Conservation (phyloP, 106 monocot genomes). For the Triglochin maritima region DNA sequence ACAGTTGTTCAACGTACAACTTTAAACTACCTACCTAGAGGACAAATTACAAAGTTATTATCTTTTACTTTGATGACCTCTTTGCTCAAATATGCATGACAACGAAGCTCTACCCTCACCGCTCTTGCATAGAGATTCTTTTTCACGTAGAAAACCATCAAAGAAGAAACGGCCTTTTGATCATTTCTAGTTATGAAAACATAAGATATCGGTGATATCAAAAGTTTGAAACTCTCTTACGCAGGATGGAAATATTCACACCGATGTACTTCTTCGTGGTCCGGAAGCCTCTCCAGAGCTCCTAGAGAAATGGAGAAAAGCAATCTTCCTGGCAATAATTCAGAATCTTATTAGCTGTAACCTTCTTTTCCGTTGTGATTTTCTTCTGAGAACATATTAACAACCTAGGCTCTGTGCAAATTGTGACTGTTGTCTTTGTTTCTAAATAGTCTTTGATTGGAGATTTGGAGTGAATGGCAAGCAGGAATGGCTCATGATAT, state of each 20-base stretch:
- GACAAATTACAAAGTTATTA: no score
- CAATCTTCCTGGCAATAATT: neutral
- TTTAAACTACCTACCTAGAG: no score
- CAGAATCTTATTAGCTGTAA: neutral
- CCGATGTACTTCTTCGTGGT: slow-evolving; percentile 92
- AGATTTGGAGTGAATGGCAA: no score
- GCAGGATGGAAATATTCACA: slow-evolving; percentile 94
- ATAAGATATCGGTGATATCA: neutral
- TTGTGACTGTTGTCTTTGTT: no score
- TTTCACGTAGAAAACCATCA: neutral
- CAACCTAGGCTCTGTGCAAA: no score
- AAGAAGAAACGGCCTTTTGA: neutral
- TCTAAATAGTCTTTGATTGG: no score
- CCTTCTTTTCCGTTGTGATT: neutral
- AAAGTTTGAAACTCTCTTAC: neutral
- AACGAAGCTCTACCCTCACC: neutral
- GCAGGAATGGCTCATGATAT: no score
- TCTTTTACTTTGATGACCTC: neutral
- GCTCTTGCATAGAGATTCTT: neutral
- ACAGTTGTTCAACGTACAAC: no score
- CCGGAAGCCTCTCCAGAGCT: slow-evolving; percentile 37
- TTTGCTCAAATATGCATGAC: neutral
- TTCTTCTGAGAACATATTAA: neutral
- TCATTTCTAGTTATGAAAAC: neutral
- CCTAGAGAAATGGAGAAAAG: slow-evolving; percentile 1